Evolutionary conservation across 1,284 basidiomycete genomes (phyloP).

Genomic region (Irpex lacteus): DNA sequence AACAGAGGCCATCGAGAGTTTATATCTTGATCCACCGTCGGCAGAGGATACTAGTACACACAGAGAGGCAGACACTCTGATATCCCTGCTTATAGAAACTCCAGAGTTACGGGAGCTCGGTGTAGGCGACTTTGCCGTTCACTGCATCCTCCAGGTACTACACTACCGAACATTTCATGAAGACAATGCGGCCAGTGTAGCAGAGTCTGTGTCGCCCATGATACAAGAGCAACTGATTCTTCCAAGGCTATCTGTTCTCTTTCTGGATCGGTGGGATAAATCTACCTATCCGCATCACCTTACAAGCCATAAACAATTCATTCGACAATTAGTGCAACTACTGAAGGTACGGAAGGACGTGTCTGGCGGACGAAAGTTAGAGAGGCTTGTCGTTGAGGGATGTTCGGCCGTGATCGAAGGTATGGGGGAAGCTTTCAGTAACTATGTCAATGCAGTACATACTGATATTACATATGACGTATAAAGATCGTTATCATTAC

Average conservation of each 20-base stretch:
- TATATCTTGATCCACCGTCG: background rate
- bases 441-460: too few species aligned
- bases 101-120: background rate
- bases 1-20: background rate
- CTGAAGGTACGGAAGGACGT: too few species aligned
- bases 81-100: background rate
- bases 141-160: background rate
- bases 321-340: too few species aligned
- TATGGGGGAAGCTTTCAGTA: too few species aligned
- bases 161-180: background rate
- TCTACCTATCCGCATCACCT: too few species aligned
- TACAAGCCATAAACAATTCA: too few species aligned
- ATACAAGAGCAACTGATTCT: background rate
- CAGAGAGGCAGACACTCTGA: background rate
- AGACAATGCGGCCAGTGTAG: background rate
- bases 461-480: too few species aligned
- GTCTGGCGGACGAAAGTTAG: too few species aligned
- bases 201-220: too few species aligned
- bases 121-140: background rate
- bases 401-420: too few species aligned
- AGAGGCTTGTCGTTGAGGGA: too few species aligned
- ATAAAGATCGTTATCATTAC: too few species aligned
- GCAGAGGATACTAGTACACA: background rate
- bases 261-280: background rate
- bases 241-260: background rate